Evolutionary conservation across 805 yeast genomes (phyloP).

Genomic region (Candida mattraensis): DNA sequence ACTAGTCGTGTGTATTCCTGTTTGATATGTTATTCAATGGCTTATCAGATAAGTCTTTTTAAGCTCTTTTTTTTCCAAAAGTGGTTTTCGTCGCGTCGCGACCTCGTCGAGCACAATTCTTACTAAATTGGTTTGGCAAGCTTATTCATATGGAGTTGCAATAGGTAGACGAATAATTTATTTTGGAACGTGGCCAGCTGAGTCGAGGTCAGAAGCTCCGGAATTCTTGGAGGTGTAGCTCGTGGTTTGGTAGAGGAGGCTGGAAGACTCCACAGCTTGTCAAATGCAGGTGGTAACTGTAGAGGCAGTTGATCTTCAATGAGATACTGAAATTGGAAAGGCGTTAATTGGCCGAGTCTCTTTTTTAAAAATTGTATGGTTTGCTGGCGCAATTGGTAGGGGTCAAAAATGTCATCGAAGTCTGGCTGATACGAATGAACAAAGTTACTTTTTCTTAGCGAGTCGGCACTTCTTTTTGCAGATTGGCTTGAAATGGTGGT

Average conservation of each 20-base stretch:
- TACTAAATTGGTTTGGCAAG: constrained; percentile 1
- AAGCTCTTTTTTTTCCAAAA: not conserved
- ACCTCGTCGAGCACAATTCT: not conserved
- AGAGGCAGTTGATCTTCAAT: constrained; percentile 14
- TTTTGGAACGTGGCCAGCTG: constrained; percentile 16
- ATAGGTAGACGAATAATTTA: constrained; percentile 12
- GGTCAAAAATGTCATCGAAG: constrained; percentile 6
- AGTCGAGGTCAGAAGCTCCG: constrained; percentile 9
- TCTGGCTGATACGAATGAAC: constrained; percentile 4
- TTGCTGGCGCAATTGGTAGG: constrained; percentile 5
- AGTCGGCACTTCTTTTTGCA: too few species aligned
- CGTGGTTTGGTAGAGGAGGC: not conserved
- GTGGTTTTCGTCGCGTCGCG: constrained; percentile 13
- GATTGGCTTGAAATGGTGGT: too few species aligned
- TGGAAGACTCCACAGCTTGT: constrained; percentile 5
- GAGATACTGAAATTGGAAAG: constrained; percentile 7
- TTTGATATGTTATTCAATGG: too few species aligned
- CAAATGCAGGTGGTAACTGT: constrained; percentile 13
- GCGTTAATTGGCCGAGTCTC: constrained; percentile 7
- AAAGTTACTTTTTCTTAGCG: constrained; percentile 3
- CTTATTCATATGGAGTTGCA: constrained; percentile 5
- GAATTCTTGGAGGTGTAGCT: constrained; percentile 8
- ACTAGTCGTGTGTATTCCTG: not conserved
- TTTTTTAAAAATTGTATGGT: constrained; percentile 13
- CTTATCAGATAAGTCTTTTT: too few species aligned